Percentiles rank a stretch among this genome's conserved stretches.
These are phyloP conservation scores for Sherardia arvensis DNA, from an alignment of 257 asterid genomes.

Conservation along the genomic window DNA sequence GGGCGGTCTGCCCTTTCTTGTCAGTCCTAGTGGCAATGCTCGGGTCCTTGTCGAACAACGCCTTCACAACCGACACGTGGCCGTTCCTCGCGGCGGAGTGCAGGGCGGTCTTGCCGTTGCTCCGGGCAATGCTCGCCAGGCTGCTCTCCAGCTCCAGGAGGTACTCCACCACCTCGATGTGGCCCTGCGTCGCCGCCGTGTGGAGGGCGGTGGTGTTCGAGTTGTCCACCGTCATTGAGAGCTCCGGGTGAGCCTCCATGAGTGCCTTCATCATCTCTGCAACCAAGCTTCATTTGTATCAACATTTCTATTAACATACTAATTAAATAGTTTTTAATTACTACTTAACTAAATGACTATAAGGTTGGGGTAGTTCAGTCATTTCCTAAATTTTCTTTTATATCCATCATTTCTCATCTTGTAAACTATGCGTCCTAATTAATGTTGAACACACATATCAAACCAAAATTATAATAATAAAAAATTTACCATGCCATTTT, in stretches of 20 bases:
- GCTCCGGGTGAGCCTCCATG: conserved; percentile 38
- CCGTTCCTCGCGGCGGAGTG: conserved; percentile 50
- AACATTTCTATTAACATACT: too few relatives aligned
- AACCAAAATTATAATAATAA: too few relatives aligned
- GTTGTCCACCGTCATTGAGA: conserved; percentile 39
- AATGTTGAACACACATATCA: too few relatives aligned
- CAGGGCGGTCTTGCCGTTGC: conserved; percentile 41
- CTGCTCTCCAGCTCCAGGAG: conserved; percentile 28
- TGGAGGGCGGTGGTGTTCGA: conserved; percentile 43
- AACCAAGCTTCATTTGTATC: not conserved
- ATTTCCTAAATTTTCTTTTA: too few relatives aligned
- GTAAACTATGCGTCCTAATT: too few relatives aligned
- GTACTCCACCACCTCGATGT: conserved; percentile 30
- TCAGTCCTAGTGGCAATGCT: conserved; percentile 22
- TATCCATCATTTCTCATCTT: too few relatives aligned
- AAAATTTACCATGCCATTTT: too few relatives aligned
- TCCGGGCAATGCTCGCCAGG: conserved; percentile 30
- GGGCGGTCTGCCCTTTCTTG: conserved; percentile 46
- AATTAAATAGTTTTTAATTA: too few relatives aligned
- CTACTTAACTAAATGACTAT: too few relatives aligned
- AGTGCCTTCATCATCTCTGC: conserved; percentile 35
- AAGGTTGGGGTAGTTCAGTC: too few relatives aligned
- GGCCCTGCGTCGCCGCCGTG: conserved; percentile 38
- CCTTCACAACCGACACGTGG: conserved; percentile 30
- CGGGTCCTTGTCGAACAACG: conserved; percentile 30